phyloP scores from a whole-genome alignment of 306 rosid genomes.

The Urtica urens region DNA sequence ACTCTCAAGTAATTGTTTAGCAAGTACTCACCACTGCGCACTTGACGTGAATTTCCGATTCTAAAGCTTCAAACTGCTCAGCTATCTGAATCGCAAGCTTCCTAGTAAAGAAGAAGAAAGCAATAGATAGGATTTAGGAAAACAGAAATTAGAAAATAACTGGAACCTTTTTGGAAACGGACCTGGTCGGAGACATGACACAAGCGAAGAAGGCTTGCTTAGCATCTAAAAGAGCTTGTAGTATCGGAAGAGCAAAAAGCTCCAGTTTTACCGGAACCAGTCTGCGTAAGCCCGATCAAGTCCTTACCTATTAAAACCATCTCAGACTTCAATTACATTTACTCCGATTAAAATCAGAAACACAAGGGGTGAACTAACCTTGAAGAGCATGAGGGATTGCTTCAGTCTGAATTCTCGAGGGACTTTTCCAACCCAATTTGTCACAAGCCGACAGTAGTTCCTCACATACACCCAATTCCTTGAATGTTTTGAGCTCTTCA shows the following conservation, averaged over 20 bases:
- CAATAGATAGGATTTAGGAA: not conserved
- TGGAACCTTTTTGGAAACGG: constrained; percentile 10
- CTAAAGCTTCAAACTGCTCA: constrained; percentile 89
- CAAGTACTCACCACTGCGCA: constrained; percentile 71
- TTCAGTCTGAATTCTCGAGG: constrained; percentile 56
- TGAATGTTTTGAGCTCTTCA: constrained; percentile 34
- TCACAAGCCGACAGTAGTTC: constrained; percentile 55
- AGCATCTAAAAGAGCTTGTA: constrained; percentile 63
- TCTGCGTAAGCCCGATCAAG: constrained; percentile 82
- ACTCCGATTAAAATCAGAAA: too few relatives aligned
- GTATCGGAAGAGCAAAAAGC: constrained; percentile 90
- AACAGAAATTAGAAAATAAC: not conserved
- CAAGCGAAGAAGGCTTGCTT: constrained; percentile 66
- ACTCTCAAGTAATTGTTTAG: too few relatives aligned
- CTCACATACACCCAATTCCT: constrained; percentile 49
- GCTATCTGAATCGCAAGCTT: constrained; percentile 92
- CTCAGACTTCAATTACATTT: too few relatives aligned
- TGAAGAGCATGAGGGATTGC: constrained; percentile 43
- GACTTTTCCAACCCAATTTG: constrained; percentile 49
- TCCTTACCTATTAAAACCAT: constrained; percentile 70
- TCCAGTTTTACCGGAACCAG: constrained; percentile 92
- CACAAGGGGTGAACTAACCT: not conserved
- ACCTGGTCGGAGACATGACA: constrained; percentile 88
- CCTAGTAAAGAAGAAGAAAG: constrained; percentile 44
- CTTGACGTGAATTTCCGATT: constrained; percentile 59